Conservation (phyloP, 352 stramenopile species). For the Pythium vanterpoolii region DNA sequence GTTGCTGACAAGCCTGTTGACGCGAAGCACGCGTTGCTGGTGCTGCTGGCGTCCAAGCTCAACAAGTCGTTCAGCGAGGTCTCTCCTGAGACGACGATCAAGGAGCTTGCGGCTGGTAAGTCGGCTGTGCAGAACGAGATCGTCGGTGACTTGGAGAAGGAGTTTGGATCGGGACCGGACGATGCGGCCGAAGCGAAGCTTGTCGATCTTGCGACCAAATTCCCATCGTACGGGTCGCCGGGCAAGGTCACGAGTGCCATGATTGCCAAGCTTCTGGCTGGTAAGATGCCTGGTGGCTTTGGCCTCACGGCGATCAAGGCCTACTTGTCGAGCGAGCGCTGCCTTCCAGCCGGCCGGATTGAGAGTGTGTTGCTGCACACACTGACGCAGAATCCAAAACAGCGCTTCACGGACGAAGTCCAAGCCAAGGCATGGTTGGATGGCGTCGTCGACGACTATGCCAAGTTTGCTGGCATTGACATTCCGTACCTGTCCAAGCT, state of each 20-base stretch:
- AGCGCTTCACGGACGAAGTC: conserved; percentile 53
- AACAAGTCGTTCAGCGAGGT: conserved; percentile 70
- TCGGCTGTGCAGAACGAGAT: conserved; percentile 89
- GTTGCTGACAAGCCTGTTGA: conserved; percentile 63
- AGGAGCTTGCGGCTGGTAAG: conserved; percentile 77
- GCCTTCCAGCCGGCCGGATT: conserved; percentile 61
- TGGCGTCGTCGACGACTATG: conserved; percentile 74
- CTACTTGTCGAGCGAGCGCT: conserved; percentile 68
- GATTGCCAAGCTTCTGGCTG: conserved; percentile 75
- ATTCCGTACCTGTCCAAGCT: conserved; percentile 37
- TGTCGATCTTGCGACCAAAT: conserved; percentile 61
- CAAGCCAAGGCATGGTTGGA: conserved; percentile 82
- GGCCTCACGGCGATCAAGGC: conserved; percentile 68
- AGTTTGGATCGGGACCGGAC: conserved; percentile 78
- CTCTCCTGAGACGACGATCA: conserved; percentile 60
- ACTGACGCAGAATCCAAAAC: conserved; percentile 65
- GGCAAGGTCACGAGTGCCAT: conserved; percentile 73
- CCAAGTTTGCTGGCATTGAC: conserved; percentile 36
- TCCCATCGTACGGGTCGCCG: conserved; percentile 59
- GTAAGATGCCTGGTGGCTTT: conserved; percentile 85
- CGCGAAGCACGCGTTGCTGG: conserved; percentile 70
- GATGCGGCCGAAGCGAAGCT: conserved; percentile 80
- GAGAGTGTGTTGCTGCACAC: conserved; percentile 80
- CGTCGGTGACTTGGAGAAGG: conserved; percentile 79
- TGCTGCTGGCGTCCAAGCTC: conserved; percentile 77